Evolutionary conservation across 257 asterid genomes (phyloP), one percentile per base, ranked within the genome.

Genomic region (Solanum lignicaule): DNA sequence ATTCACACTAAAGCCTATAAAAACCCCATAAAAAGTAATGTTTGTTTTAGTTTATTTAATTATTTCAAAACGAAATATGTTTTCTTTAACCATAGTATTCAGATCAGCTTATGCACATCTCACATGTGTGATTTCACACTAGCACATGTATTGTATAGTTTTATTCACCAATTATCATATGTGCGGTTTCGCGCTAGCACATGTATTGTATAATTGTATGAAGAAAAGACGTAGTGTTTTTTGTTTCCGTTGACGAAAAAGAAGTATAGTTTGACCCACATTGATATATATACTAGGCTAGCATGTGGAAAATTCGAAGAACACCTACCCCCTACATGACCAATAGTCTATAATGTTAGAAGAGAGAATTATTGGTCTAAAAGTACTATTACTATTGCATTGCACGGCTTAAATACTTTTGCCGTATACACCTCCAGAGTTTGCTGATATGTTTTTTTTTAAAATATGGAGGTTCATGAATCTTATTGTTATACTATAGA

Each of bases 341-440:
- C 69, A 81, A 81, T 48, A 46, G 68, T 29, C 85, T 46, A 29
- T 18, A 46, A 46, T 81, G 85, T 46, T 29, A 5, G 38, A 81
- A 46, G 68, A 18, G 29, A 81, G 85, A 81, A 29, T 81, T 81
- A 81, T 81, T 81, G 85, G 20, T 81, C 43, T 27, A 48, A 48
- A 46, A 29, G 39, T 15, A 69, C 65, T 39, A 43, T 16, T 74
- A 5, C 71, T 86, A 35, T 43, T 86, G 62, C 31, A 86, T 31
- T 27, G 83, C 88, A 86, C 87, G 83, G 81, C 81, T 43, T 39
- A 36, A 65, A 65, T 69, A 39, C 87, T 72, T 85, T n/a, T 69
- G 87, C 87, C 87, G 84, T 79, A 43, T 79, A 41, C 39, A 81
- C 32, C 38, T 48, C 15, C 69, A 48, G 11, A 48, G 85, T 62